A percentile compares a stretch with the other conserved stretches of the same genome.
These are phyloP conservation scores for Globisporangium cederbergense DNA, from an alignment of 352 stramenopile species.

Conservation along the genomic window DNA sequence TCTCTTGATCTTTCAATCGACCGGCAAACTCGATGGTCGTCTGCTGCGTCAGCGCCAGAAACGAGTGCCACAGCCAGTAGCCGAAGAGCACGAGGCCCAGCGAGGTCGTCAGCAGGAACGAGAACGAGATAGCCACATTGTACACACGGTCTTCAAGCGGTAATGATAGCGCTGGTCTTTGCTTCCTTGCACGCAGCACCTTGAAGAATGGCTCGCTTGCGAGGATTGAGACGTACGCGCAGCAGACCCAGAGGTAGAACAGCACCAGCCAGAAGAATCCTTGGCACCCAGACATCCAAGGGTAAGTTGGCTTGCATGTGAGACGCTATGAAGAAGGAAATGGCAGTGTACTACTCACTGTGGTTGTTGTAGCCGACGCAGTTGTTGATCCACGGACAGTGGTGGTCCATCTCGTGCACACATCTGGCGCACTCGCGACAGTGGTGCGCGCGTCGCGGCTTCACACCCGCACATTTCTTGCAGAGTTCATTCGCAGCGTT, in stretches of 20 bases:
- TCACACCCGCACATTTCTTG: slow-evolving; percentile 19
- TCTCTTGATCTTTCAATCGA: neutral
- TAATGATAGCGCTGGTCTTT: slow-evolving; percentile 13
- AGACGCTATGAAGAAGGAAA: neutral
- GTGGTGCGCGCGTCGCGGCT: slow-evolving; percentile 46
- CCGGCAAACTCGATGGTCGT: slow-evolving; percentile 39
- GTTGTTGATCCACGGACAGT: slow-evolving; percentile 98
- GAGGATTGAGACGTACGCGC: slow-evolving; percentile 35
- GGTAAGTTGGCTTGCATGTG: neutral
- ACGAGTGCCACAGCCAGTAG: slow-evolving; percentile 45
- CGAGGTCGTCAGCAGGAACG: slow-evolving; percentile 34
- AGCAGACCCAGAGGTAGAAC: slow-evolving; percentile 43
- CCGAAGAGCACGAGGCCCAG: slow-evolving; percentile 28
- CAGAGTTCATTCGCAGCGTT: slow-evolving; percentile 13
- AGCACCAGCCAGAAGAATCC: slow-evolving; percentile 50
- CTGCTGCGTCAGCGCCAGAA: slow-evolving; percentile 40
- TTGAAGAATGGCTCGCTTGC: slow-evolving; percentile 30
- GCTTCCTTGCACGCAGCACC: slow-evolving; percentile 4
- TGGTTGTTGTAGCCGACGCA: slow-evolving; percentile 97
- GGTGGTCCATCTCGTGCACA: slow-evolving; percentile 97
- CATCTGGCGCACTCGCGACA: slow-evolving; percentile 85
- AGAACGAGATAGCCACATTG: slow-evolving; percentile 30
- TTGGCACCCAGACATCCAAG: slow-evolving; percentile 9
- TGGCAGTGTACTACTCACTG: slow-evolving; percentile 26
- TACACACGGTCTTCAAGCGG: slow-evolving; percentile 19